A percentile compares a stretch with the other conserved stretches of the same genome.
phyloP scores from a whole-genome alignment of 768 basidiomycete species.

The Podaxis sp. region DNA sequence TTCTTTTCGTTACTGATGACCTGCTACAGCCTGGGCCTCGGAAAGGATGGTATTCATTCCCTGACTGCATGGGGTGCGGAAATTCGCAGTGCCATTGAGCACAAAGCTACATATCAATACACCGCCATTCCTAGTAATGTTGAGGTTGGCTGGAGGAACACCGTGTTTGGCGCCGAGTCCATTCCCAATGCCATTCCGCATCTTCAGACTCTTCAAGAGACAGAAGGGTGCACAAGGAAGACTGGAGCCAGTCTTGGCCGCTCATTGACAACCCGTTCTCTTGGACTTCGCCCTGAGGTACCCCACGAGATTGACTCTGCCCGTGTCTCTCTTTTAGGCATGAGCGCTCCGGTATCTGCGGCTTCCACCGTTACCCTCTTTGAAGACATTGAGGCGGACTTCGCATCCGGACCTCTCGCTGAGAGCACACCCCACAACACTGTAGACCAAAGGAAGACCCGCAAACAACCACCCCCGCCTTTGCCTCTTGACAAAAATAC shows the following conservation, averaged over 20 bases:
- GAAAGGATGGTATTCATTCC: constrained; percentile 52
- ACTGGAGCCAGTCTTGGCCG: constrained; percentile 23
- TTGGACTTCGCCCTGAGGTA: constrained; percentile 47
- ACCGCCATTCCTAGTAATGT: constrained; percentile 34
- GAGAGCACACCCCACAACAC: constrained; percentile 64
- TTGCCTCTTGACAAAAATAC: constrained; percentile 21
- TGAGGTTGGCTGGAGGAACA: constrained; percentile 41
- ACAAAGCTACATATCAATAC: constrained; percentile 27
- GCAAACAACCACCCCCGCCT: constrained; percentile 30
- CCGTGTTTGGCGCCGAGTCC: constrained; percentile 40
- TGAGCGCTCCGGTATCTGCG: constrained; percentile 43
- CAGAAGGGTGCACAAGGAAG: constrained; percentile 26
- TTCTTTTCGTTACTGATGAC: constrained; percentile 1
- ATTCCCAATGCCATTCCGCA: constrained; percentile 27
- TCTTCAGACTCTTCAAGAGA: constrained; percentile 37
- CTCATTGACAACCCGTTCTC: constrained; percentile 38
- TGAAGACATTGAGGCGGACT: constrained; percentile 44
- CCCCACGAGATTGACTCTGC: constrained; percentile 44
- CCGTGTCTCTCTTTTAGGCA: constrained; percentile 44
- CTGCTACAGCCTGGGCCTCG: constrained; percentile 51
- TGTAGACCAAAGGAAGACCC: constrained; percentile 29
- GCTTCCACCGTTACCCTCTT: constrained; percentile 61
- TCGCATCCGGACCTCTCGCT: constrained; percentile 44
- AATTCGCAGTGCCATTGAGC: constrained; percentile 46
- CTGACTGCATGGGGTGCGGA: constrained; percentile 50